Conservation (phyloP, 192 early-diverging fungal genomes). For the Entophlyctis helioformis region DNA sequence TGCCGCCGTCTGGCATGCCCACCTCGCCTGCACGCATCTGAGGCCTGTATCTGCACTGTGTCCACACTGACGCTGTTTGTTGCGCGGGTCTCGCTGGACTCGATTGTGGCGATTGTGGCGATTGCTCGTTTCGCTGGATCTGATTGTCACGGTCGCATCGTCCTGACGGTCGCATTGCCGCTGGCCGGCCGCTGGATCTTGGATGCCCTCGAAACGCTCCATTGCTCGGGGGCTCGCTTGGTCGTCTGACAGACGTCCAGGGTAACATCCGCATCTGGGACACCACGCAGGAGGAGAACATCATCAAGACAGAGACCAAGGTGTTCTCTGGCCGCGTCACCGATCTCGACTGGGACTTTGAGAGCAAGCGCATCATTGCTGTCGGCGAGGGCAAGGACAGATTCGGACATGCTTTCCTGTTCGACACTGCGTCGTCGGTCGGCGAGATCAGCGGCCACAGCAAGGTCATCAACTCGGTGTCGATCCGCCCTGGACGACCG, state of each 20-base stretch:
- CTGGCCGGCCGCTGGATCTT: no score
- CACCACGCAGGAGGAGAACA: constrained; percentile 58
- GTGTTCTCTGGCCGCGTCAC: constrained; percentile 63
- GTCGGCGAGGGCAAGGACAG: constrained; percentile 91
- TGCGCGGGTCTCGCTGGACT: no score
- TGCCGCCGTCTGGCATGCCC: neutral
- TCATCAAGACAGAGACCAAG: constrained; percentile 72
- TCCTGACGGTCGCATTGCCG: no score
- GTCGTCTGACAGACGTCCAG: constrained; percentile 47
- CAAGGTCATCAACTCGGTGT: constrained; percentile 75
- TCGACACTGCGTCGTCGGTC: constrained; percentile 77
- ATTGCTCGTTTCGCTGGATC: no score
- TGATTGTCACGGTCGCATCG: no score
- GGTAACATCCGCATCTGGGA: constrained; percentile 97
- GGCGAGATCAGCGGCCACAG: constrained; percentile 87
- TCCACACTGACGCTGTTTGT: no score
- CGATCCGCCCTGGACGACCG: constrained; percentile 81
- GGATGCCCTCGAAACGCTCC: no score
- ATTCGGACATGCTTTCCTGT: constrained; percentile 82
- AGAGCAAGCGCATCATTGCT: constrained; percentile 91
- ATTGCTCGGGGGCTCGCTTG: no score
- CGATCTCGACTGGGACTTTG: constrained; percentile 90
- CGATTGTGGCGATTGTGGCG: no score
- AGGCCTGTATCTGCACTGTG: neutral
- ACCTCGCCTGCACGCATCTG: neutral